Percentiles rank a stretch among this genome's conserved stretches.
phyloP scores from a whole-genome alignment of 495 filamentous ascomycete species.

The Cryomyces antarcticus region DNA sequence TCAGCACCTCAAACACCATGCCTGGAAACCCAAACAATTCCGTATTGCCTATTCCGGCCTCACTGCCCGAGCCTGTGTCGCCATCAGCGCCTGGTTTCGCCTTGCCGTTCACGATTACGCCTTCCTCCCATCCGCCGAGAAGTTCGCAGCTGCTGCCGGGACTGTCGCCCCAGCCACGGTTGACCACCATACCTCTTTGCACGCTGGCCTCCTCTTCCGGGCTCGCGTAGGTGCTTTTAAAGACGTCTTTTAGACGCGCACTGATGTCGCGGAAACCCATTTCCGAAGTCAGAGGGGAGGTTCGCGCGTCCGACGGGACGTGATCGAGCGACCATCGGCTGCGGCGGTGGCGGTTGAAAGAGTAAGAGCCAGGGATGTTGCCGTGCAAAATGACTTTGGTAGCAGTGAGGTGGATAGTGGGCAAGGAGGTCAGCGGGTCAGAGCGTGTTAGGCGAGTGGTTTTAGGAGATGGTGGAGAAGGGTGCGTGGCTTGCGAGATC shows the following conservation, averaged over 20 bases:
- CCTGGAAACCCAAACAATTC: constrained; percentile 90
- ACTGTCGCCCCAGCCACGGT: constrained; percentile 78
- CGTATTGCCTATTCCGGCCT: constrained; percentile 47
- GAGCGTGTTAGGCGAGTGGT: constrained; percentile 1
- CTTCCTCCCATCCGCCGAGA: constrained; percentile 66
- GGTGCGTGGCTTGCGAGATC: constrained; percentile 50
- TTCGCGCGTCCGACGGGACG: constrained; percentile 9
- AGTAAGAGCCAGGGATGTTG: constrained; percentile 88
- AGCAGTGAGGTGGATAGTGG: constrained; percentile 43
- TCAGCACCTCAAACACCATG: constrained; percentile 83
- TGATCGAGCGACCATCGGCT: constrained; percentile 69
- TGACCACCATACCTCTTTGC: constrained; percentile 69
- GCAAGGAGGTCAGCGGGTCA: constrained; percentile 11
- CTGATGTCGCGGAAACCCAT: constrained; percentile 53
- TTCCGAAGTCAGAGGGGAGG: constrained; percentile 42
- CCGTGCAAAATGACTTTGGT: constrained; percentile 82
- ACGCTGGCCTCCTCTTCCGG: constrained; percentile 38
- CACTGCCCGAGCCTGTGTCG: constrained; percentile 1
- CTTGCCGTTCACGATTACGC: constrained; percentile 15
- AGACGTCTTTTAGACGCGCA: constrained; percentile 43
- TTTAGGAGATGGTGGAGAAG: constrained; percentile 43
- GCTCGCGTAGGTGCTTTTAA: constrained; percentile 43
- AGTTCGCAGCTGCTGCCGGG: constrained; percentile 81
- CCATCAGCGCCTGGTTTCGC: constrained; percentile 5
- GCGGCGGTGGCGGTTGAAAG: constrained; percentile 84